Base-by-base conservation (phyloP, 371 early-diverging fungal genomes). In the Rhizopus sp. region DNA sequence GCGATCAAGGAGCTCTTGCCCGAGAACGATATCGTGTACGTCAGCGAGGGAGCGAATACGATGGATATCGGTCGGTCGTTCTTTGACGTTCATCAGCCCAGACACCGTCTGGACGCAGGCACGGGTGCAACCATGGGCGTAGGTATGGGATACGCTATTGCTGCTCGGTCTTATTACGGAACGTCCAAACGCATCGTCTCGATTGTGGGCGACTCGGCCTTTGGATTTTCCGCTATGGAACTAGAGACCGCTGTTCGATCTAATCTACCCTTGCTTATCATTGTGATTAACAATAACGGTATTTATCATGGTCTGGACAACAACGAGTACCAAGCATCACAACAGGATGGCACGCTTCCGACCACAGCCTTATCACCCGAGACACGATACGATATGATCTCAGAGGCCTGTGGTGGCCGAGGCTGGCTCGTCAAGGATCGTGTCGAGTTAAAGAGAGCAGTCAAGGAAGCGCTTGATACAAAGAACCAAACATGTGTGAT, bases 181-280 rank as follows among this genome's bases (percentile, higher is more conserved):
- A 53, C 71, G 3, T 3, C 40, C 2, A 73, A 81, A 41, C 75
- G 72, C 3, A 82, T 90, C 3, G 83, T 90, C 7, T 84, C 86
- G 10, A 80, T 92, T 38, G 84, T 88, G 23, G 93, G 93, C 31
- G 93, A 92, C 66, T 88, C 88, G 12, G 93, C 90, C 2, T 92
- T 91, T 80, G 92, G 92, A 10, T 91, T 91, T 68, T 87, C 87
- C 59, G 91, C 88, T 4, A 88, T 90, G 85, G 93, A 92, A 65
- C 59, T 92, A 16, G 93, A 92, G 64, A 92, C 93, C 10, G 90
- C 88, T 1, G 75, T 81, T 13, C 78, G 93, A n/a, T 69, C 76
- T 16, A 71, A 77, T 10, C 63, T 92, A 32, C 86, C 90, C 3
- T 63, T 92, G 5, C 45, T 90, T 4, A 75, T 90, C 23, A 77